Conservation (phyloP, 495 filamentous ascomycete species). For the Lasiosphaeris hirsuta region DNA sequence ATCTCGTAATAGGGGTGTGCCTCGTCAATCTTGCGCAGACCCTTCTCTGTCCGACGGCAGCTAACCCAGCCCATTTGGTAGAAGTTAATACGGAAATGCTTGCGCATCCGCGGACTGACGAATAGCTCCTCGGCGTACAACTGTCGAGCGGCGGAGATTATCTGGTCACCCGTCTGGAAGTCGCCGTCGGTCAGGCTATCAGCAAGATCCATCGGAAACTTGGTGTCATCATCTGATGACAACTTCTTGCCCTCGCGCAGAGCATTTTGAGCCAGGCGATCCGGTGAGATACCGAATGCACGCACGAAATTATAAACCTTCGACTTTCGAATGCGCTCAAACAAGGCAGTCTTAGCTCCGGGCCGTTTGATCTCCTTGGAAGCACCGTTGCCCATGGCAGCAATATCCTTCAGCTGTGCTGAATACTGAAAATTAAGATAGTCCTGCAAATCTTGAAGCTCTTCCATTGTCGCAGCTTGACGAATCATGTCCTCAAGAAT, state of each 20-base stretch:
- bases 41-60: constrained; percentile 89
- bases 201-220: constrained; percentile 80
- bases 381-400: constrained; percentile 52
- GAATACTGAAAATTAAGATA: constrained; percentile 96
- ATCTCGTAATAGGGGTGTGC: constrained; percentile 96
- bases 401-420: constrained; percentile 71
- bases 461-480: constrained; percentile 77
- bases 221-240: constrained; percentile 75
- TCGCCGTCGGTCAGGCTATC: constrained; percentile 66
- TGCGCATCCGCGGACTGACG: constrained; percentile 84
- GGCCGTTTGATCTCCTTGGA: constrained; percentile 63
- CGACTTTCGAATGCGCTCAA: constrained; percentile 76
- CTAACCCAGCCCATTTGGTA: constrained; percentile 80
- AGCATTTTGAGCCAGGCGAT: constrained; percentile 80
- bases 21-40: constrained; percentile 89
- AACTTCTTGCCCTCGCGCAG: constrained; percentile 71
- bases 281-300: constrained; percentile 85
- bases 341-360: constrained; percentile 68
- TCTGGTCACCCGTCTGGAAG: constrained; percentile 71
- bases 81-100: constrained; percentile 74
- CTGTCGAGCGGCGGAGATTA: constrained; percentile 71
- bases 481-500: constrained; percentile 78
- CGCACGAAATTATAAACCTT: constrained; percentile 79
- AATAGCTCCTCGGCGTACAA: constrained; percentile 92
- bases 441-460: constrained; percentile 93